These are phyloP conservation scores for Casaregolazyma suthepensis DNA, from an alignment of 1,139 yeast species.

Conservation along the genomic window DNA sequence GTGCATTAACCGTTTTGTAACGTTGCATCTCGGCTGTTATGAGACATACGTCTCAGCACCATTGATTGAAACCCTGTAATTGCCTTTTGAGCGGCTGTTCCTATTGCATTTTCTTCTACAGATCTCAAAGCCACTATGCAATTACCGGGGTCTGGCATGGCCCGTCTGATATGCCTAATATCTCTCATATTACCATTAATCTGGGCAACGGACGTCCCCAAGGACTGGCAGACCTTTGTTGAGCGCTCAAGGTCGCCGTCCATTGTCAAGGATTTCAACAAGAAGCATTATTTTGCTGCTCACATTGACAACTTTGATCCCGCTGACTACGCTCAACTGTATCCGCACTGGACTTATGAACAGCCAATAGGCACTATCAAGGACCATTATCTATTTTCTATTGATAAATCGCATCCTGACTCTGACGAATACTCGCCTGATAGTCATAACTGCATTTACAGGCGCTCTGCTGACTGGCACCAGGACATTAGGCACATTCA, in stretches of 20 bases:
- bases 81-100: not conserved
- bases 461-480: conserved; percentile 11
- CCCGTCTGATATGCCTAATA: not conserved
- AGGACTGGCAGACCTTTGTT: not conserved
- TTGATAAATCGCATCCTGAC: conserved; percentile 16
- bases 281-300: conserved; percentile 28
- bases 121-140: not conserved
- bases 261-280: conserved; percentile 20
- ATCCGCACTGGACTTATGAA: conserved; percentile 28
- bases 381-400: conserved; percentile 32
- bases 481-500: conserved; percentile 22
- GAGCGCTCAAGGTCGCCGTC: conserved; percentile 6
- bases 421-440: conserved; percentile 3
- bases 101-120: not conserved
- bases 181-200: not conserved
- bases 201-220: not conserved
- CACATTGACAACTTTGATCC: conserved; percentile 22
- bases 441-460: conserved; percentile 8
- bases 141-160: not conserved
- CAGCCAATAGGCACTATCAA: conserved; percentile 28
- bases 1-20: not conserved
- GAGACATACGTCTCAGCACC: not conserved
- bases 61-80: not conserved
- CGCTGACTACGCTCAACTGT: conserved; percentile 8
- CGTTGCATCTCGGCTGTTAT: not conserved